Percentiles rank a stretch among this genome's conserved stretches.
phyloP scores from a whole-genome alignment of 139 green algal species.

The Ulvella scutata region DNA sequence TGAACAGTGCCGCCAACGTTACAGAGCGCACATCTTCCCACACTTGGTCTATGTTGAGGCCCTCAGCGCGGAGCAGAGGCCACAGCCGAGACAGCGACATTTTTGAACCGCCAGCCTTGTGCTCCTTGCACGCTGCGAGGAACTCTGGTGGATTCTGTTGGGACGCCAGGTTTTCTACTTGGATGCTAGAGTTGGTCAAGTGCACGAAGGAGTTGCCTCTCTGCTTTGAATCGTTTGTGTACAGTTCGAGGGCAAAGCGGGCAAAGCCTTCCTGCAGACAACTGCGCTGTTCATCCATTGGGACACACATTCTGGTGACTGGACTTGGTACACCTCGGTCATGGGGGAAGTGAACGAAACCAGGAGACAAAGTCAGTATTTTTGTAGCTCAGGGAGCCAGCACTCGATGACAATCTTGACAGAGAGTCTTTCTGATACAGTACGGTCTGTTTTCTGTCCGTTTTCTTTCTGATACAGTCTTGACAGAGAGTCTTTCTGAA shows the following conservation, averaged over 20 bases:
- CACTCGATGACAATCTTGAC: too few species aligned
- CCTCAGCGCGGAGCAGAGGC: background rate
- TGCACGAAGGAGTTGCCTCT: background rate
- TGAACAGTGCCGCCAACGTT: background rate
- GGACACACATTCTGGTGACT: too few species aligned
- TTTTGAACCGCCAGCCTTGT: background rate
- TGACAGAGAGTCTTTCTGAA: too few species aligned
- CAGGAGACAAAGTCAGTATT: too few species aligned
- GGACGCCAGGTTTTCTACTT: background rate
- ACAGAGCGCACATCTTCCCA: background rate
- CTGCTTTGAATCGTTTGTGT: background rate
- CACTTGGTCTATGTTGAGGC: background rate
- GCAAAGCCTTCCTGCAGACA: background rate
- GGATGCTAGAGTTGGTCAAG: background rate
- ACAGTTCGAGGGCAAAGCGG: background rate
- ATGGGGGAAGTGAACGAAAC: too few species aligned
- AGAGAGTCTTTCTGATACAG: too few species aligned
- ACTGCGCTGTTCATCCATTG: too few species aligned
- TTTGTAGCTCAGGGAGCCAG: too few species aligned
- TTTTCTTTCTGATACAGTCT: too few species aligned
- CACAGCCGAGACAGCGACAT: background rate
- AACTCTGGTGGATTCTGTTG: background rate
- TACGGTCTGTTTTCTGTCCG: too few species aligned
- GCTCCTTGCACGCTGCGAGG: background rate
- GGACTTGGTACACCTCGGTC: too few species aligned